These are phyloP conservation scores for Eucalyptus curtisii DNA, from an alignment of 345 rosid species.

Conservation along the genomic window DNA sequence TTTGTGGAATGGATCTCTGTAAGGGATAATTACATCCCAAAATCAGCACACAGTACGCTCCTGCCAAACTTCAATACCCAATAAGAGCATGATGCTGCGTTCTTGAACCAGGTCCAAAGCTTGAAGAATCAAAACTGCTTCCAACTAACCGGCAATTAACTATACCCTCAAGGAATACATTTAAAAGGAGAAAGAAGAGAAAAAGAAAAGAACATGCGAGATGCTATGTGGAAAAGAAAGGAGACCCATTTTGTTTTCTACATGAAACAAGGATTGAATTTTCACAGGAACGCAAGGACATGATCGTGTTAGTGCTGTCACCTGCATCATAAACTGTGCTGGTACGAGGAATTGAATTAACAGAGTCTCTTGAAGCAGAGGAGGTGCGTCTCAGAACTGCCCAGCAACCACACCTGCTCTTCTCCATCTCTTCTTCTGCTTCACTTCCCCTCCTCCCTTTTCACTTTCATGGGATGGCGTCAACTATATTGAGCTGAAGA, in stretches of 20 bases:
- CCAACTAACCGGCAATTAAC: neutral
- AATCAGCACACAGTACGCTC: neutral
- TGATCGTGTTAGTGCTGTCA: neutral
- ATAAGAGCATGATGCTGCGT: neutral
- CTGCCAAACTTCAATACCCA: neutral
- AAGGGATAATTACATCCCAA: neutral
- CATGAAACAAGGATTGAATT: neutral
- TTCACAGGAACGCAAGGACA: neutral
- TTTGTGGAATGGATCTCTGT: neutral
- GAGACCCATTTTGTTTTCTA: neutral
- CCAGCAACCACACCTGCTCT: slow-evolving; percentile 58
- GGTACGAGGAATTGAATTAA: slow-evolving; percentile 55
- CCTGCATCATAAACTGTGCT: slow-evolving; percentile 81
- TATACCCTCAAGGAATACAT: neutral
- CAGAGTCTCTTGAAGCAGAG: slow-evolving; percentile 43
- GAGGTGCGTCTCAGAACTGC: slow-evolving; percentile 37
- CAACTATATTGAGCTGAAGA: neutral
- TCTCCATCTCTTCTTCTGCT: neutral
- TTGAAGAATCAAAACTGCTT: neutral
- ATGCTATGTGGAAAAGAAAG: neutral
- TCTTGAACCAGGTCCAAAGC: neutral
- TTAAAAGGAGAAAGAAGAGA: neutral
- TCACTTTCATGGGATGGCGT: neutral
- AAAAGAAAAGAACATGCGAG: neutral
- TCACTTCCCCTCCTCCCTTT: neutral